phyloP scores from a whole-genome alignment of 495 filamentous ascomycete species.

The Aspergillus egyptiacus region DNA sequence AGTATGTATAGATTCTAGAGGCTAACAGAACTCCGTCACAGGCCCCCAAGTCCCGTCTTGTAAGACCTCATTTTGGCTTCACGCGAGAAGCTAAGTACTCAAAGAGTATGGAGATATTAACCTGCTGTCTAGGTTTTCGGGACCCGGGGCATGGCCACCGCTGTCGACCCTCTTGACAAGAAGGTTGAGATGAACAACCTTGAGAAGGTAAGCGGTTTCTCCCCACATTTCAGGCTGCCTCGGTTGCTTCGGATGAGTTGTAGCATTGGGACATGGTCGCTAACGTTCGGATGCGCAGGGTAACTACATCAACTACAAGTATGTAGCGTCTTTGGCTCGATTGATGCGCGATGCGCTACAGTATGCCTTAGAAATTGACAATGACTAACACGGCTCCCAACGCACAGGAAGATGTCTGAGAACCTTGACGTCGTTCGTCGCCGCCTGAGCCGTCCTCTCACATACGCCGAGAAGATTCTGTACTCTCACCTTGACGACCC shows the following conservation, averaged over 20 bases:
- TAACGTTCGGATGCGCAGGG: conserved; percentile 41
- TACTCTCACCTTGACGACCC: conserved; percentile 99
- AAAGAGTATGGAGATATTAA: conserved; percentile 18
- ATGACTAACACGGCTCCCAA: conserved; percentile 29
- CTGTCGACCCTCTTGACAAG: conserved; percentile 56
- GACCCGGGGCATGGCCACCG: conserved; percentile 56
- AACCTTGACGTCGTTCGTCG: conserved; percentile 85
- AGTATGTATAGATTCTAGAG: not conserved
- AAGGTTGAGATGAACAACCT: conserved; percentile 79
- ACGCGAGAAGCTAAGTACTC: not conserved
- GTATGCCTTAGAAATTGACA: conserved; percentile 4
- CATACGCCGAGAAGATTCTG: conserved; percentile 79
- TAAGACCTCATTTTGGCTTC: conserved; percentile 34
- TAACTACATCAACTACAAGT: conserved; percentile 77
- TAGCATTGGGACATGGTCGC: conserved; percentile 10
- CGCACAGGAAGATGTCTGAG: conserved; percentile 91
- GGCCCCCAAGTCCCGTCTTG: conserved; percentile 49
- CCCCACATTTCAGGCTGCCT: conserved; percentile 5
- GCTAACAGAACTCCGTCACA: conserved; percentile 26
- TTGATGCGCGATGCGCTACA: not conserved
- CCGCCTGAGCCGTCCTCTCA: conserved; percentile 86
- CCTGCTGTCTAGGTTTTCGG: conserved; percentile 37
- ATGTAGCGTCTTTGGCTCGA: conserved; percentile 24
- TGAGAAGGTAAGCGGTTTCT: conserved; percentile 52
- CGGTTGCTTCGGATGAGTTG: conserved; percentile 8